Base-by-base conservation (phyloP, 768 basidiomycete genomes). In the Pisolithus microcarpus region DNA sequence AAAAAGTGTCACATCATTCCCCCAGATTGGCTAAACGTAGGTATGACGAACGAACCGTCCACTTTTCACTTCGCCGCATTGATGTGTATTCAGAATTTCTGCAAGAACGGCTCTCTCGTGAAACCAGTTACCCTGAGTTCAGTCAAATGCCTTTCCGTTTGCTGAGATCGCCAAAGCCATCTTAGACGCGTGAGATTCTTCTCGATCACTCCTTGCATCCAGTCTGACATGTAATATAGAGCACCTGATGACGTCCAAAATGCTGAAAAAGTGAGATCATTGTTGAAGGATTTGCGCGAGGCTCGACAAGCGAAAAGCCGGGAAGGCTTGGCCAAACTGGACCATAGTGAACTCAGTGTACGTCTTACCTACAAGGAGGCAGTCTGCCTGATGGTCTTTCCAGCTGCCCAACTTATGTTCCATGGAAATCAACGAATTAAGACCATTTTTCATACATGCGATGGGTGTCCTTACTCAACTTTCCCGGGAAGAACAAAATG, bases 241-340 rank as follows among this genome's bases (percentile, higher is more conserved):
- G 94, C 95, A 0, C 77, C 91, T 8, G 94, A 98, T 62, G 94
- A 99, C 57, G 72, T 97, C 7, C 80, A 85, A 49, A 82, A 84
- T 51, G 81, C 93, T 4, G 91, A 96, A 50, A 87, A 82, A 57
- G 72, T 98, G 19, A 80, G 90, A 5, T 84, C 84, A 5, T 69
- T 98, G 2, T 76, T 98, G 18, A 94, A 98, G 65, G 93, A 96
- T 63, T 74, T 98, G n/a, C 85, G 94, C 11, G 94, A 98, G 72
- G 91, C 90, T 11, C 79, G 96, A 37, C 95, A 97, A 65, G 87
- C 93, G 7, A 99, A 99, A 64, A 85, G 88, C 69, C 73, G 94
- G 54, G 81, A 87, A 49, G 93, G 93, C 75, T 70, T 98, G 2
- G 75, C 77, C 53, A 80, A 79, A 52, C 74, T 96, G 26, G 88